phyloP scores from a whole-genome alignment of 1,284 basidiomycete genomes.

The Kalmanozyma brasiliensis region DNA sequence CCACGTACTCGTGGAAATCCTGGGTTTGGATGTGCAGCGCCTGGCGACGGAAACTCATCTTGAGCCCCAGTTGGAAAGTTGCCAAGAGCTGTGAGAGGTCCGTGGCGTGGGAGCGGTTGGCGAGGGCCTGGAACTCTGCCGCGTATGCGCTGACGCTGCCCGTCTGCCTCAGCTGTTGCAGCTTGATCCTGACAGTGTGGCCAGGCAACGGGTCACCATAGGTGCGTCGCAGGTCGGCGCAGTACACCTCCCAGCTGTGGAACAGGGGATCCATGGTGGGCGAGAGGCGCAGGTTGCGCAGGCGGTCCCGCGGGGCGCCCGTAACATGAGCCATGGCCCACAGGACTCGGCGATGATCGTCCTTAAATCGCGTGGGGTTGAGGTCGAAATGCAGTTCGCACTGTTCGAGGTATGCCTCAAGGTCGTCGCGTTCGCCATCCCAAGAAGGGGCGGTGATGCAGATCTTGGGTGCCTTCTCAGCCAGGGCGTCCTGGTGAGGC shows the following conservation, averaged over 20 bases:
- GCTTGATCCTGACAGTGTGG: conserved; percentile 3
- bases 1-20: too few relatives aligned
- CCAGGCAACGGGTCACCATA: conserved; percentile 4
- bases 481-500: too few relatives aligned
- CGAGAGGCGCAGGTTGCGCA: not conserved
- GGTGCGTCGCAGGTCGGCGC: too few relatives aligned
- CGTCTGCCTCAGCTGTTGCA: not conserved
- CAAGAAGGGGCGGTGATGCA: not conserved
- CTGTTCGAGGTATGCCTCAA: conserved; percentile 1
- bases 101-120: not conserved
- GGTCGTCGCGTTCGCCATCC: not conserved
- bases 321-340: not conserved
- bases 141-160: conserved; percentile 1
- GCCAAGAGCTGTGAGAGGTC: not conserved
- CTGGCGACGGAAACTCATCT: too few relatives aligned
- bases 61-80: too few relatives aligned
- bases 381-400: conserved; percentile 1
- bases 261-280: not conserved
- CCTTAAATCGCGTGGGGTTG: not conserved
- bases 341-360: not conserved
- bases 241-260: not conserved
- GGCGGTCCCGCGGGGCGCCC: not conserved
- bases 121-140: conserved; percentile 1
- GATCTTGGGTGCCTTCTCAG: not conserved
- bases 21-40: too few relatives aligned